Evolutionary conservation across 2,329 filamentous ascomycete genomes (phyloP), one percentile per base, ranked within the genome.

Genomic region (Calonectria henricotiae): DNA sequence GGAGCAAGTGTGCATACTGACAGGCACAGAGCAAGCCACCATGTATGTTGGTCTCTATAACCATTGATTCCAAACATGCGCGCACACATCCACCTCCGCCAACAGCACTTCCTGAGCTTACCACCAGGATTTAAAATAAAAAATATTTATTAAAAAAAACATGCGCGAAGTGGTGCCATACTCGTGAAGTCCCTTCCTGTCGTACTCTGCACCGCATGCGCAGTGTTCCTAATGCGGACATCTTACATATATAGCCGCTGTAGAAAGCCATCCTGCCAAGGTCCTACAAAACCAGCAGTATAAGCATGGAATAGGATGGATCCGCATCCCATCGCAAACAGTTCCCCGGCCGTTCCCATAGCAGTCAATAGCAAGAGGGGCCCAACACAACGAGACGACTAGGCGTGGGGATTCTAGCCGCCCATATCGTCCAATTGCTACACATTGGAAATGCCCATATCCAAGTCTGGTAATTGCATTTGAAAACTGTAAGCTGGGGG

Each of bases 281-380:
- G 32, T 49, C 20, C 37, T 49, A 27, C 44, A 63, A 63, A 39
- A 32, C 32, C 13, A 13, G 15, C 39, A 47, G 39, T 55, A 63
- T 62, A 35, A 35, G 39, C 65, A 58, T 63, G 60, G 37, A 15
- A 65, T 65, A 43, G 62, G 54, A 65, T 71, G 60, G 65, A 41
- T 72, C 41, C 70, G 44, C 66, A 55, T 66, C 65, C 70, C 70
- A 66, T 75, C 65, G 63, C 58, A 71, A 46, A 54, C 70, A 30
- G 66, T 72, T 72, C 71, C 71, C 71, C 68, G 68, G 67, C 35
- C 62, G 71, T 71, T 65, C 73, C 66, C 67, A 68, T 62, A 58
- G 46, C 61, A 58, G 46, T 71, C 32, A 62, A 58, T 39, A 41
- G 68, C 54, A 67, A 27, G 30, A 65, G 55, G 46, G 66, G 46